Base-by-base conservation (phyloP, 2,329 filamentous ascomycete species). In the Nothomitra cinnamomea region DNA sequence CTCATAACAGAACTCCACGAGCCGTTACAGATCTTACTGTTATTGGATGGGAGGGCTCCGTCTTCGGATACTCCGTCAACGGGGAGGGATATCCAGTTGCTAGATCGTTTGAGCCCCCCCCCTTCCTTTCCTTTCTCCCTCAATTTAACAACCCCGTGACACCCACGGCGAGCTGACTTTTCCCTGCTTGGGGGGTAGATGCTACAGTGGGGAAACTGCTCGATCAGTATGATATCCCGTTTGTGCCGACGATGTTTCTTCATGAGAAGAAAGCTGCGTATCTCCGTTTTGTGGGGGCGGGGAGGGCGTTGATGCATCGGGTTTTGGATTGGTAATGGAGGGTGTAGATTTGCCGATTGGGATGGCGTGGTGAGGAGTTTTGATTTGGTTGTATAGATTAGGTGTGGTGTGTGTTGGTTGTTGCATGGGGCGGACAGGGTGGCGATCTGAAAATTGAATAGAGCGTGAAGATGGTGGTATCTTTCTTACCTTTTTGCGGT, bases 1-100 rank as follows among this genome's bases (percentile, higher is more conserved):
- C 42, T 55, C 38, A 28, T 60, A 24, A 61, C 60, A 8, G 60
- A 61, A 24, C 51, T 61, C 1, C 54, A 59, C 15, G 60, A 61
- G 36, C 43, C 49, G 13, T 60, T 61, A 42, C 22, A 56, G n/a
- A 24, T 56, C 7, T 54, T 61, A 12, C 58, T 58, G n/a, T 51
- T 45, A 2, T 58, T 55, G 1, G 53, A 17, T 25, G 59, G 59
- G 8, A 53, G 57, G 6, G 55, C 54, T 51, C 60, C 59, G 17
- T 21, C n/a, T 15, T 21, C n/a, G 19, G 51, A 55, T 10, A 55
- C 54, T 40, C 57, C 59, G 1, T 55, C 54, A 15, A 57, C 58
- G 51, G 60, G 60, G 2, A 54, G 56, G 1, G 56, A 56, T 21
- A 54, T 61, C 56, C 56, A 56, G 41, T 55, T 41, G 35, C 53